Conservation (phyloP, 2,329 filamentous ascomycete species). For the Lizonia empirigonia region DNA sequence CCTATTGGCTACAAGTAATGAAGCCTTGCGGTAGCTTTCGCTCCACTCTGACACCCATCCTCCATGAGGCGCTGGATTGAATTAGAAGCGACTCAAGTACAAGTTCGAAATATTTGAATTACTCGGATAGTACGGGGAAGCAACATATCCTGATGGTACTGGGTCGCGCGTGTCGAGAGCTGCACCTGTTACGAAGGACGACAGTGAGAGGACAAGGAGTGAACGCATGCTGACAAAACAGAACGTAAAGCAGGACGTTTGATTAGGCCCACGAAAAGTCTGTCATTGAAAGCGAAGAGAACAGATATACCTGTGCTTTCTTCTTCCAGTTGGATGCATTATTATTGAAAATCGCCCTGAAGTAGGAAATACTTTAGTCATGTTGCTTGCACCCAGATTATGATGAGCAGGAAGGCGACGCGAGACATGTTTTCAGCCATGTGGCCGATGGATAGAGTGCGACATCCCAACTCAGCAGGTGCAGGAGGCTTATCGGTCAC, state of each 20-base stretch:
- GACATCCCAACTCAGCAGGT: constrained; percentile 2
- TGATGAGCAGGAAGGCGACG: constrained; percentile 6
- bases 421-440: constrained; percentile 3
- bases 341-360: constrained; percentile 2
- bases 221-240: constrained; percentile 28
- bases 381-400: constrained; percentile 5
- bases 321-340: background rate
- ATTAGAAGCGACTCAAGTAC: background rate
- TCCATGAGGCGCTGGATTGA: constrained; percentile 62
- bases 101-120: background rate
- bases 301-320: background rate
- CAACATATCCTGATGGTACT: constrained; percentile 45
- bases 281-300: background rate
- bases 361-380: background rate
- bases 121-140: constrained; percentile 69
- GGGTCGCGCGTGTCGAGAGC: constrained; percentile 39
- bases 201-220: constrained; percentile 28
- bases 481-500: constrained; percentile 2
- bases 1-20: constrained; percentile 72
- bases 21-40: constrained; percentile 72
- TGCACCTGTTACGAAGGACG: constrained; percentile 28
- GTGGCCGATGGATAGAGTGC: constrained; percentile 7
- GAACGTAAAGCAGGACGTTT: too few relatives aligned
- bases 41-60: constrained; percentile 74
- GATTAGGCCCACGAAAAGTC: background rate